Conservation (phyloP, 257 asterid species). For the Paulownia fortunei region DNA sequence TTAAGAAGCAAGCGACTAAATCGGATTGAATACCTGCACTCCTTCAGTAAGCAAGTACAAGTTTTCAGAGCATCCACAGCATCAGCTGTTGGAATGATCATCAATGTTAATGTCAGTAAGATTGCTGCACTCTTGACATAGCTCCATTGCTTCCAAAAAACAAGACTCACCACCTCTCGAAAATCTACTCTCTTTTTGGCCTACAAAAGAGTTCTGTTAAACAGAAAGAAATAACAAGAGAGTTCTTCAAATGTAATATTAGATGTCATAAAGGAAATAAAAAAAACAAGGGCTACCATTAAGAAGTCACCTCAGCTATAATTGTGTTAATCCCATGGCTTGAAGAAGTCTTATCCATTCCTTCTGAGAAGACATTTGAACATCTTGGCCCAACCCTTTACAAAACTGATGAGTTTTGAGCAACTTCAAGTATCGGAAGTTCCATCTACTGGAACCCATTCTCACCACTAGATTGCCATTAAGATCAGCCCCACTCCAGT, state of each 20-base stretch:
- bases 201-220: constrained; percentile 41
- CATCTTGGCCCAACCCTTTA: constrained; percentile 45
- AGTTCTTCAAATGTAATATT: not conserved
- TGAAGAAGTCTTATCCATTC: constrained; percentile 35
- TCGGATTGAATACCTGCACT: constrained; percentile 73
- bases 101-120: constrained; percentile 58
- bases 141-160: constrained; percentile 60
- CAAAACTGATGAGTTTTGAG: constrained; percentile 44
- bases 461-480: constrained; percentile 42
- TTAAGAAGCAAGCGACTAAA: not conserved
- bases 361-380: constrained; percentile 39
- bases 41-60: constrained; percentile 83
- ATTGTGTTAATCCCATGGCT: constrained; percentile 25
- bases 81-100: constrained; percentile 74
- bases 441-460: constrained; percentile 48
- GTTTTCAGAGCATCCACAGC: constrained; percentile 95
- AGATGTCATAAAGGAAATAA: constrained; percentile 1
- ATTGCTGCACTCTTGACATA: constrained; percentile 60
- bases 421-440: constrained; percentile 41
- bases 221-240: constrained; percentile 14
- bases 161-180: constrained; percentile 40
- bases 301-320: constrained; percentile 55
- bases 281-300: not conserved
- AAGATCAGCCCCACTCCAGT: constrained; percentile 37
- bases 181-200: constrained; percentile 44